phyloP scores from a whole-genome alignment of 176 grass and related monocot genomes.

The Carex pumila region DNA sequence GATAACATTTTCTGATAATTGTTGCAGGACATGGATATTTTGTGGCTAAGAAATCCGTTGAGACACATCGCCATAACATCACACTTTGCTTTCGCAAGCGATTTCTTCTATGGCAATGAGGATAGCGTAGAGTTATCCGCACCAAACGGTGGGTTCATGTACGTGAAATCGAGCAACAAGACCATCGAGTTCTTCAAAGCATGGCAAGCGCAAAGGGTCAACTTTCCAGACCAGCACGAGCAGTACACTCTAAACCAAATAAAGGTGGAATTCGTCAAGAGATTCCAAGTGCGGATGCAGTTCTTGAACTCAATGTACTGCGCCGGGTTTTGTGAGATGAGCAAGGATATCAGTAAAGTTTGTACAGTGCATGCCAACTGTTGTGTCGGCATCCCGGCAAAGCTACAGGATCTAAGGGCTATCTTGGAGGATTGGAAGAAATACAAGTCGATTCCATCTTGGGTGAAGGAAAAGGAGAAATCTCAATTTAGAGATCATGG shows the following conservation, averaged over 20 bases:
- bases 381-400: conserved; percentile 37
- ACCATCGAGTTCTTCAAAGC: conserved; percentile 31
- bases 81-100: conserved; percentile 31
- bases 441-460: conserved; percentile 32
- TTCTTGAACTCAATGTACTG: conserved; percentile 40
- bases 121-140: neutral
- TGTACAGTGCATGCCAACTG: conserved; percentile 93
- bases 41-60: conserved; percentile 40
- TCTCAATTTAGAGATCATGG: conserved; percentile 10
- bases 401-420: conserved; percentile 40
- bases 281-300: conserved; percentile 32
- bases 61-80: conserved; percentile 24
- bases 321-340: conserved; percentile 51
- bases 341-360: conserved; percentile 47
- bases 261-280: conserved; percentile 34
- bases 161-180: conserved; percentile 29
- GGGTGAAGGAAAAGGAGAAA: neutral
- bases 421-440: conserved; percentile 60
- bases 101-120: conserved; percentile 26
- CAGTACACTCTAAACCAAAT: conserved; percentile 72
- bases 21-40: conserved; percentile 36
- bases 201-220: conserved; percentile 33
- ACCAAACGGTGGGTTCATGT: conserved; percentile 40
- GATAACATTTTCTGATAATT: neutral
- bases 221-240: conserved; percentile 40